A percentile compares a stretch with the other conserved stretches of the same genome.
phyloP scores from a whole-genome alignment of 2,329 filamentous ascomycete genomes.

The Trichothecium roseum region DNA sequence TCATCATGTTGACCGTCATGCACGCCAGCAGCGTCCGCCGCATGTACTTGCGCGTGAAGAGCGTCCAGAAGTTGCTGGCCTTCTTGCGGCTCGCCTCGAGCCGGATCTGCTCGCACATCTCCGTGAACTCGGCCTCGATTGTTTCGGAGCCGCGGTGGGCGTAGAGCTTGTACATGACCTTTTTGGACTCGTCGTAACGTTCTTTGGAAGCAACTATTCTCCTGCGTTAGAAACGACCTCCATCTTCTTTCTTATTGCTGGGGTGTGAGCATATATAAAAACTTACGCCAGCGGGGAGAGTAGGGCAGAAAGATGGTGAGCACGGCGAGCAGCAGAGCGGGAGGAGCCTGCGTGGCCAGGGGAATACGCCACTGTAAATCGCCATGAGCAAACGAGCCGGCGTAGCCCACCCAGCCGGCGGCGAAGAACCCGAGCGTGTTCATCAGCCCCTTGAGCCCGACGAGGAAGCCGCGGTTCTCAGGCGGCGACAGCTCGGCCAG shows the following conservation, averaged over 20 bases:
- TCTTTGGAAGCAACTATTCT: constrained; percentile 7
- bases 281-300: constrained; percentile 15
- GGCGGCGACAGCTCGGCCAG: constrained; percentile 15
- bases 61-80: constrained; percentile 2
- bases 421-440: constrained; percentile 24
- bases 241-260: background rate
- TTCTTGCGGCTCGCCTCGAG: constrained; percentile 9
- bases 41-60: constrained; percentile 15
- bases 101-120: constrained; percentile 14
- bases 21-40: constrained; percentile 13
- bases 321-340: constrained; percentile 10
- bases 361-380: constrained; percentile 23
- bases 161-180: constrained; percentile 13
- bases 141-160: constrained; percentile 12
- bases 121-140: constrained; percentile 8
- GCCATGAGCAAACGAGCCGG: constrained; percentile 17
- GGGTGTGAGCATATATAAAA: background rate
- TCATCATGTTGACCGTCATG: constrained; percentile 16
- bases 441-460: constrained; percentile 20
- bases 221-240: no score
- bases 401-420: constrained; percentile 29
- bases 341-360: constrained; percentile 18
- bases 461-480: constrained; percentile 14
- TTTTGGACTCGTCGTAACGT: constrained; percentile 13
- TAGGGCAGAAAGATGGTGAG: constrained; percentile 13